phyloP scores from a whole-genome alignment of 768 basidiomycete genomes.

The Terana coerulea region DNA sequence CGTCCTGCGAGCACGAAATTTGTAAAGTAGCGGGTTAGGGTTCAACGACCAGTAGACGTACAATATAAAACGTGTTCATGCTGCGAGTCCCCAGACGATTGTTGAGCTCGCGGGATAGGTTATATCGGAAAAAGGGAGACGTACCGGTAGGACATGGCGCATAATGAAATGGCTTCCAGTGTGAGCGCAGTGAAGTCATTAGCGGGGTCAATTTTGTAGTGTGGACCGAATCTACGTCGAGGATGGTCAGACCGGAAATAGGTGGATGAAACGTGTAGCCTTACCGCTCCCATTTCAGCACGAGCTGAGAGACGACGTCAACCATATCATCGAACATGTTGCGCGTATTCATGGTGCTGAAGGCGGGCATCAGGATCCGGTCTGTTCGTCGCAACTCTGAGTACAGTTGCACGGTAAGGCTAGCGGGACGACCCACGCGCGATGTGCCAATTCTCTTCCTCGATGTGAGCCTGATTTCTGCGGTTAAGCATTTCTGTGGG shows the following conservation, averaged over 20 bases:
- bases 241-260: not conserved
- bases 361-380: conserved; percentile 38
- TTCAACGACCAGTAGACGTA: conserved; percentile 9
- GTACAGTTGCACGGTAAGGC: not conserved
- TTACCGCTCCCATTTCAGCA: conserved; percentile 42
- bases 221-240: conserved; percentile 37
- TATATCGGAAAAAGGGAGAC: not conserved
- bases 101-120: not conserved
- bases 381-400: conserved; percentile 22
- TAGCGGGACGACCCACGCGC: conserved; percentile 31
- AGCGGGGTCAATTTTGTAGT: conserved; percentile 36
- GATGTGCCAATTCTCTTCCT: conserved; percentile 44
- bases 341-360: conserved; percentile 39
- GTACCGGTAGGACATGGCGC: conserved; percentile 39
- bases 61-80: conserved; percentile 44
- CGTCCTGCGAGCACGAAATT: conserved; percentile 20
- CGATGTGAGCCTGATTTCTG: conserved; percentile 26
- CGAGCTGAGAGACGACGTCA: conserved; percentile 40
- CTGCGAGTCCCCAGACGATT: conserved; percentile 17
- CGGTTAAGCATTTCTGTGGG: not conserved
- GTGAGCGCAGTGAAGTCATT: conserved; percentile 47
- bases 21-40: not conserved
- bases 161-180: conserved; percentile 42
- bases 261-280: not conserved
- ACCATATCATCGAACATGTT: conserved; percentile 47